Conservation (phyloP, 179 eudicot genomes). For the Beta corolliflora region DNA sequence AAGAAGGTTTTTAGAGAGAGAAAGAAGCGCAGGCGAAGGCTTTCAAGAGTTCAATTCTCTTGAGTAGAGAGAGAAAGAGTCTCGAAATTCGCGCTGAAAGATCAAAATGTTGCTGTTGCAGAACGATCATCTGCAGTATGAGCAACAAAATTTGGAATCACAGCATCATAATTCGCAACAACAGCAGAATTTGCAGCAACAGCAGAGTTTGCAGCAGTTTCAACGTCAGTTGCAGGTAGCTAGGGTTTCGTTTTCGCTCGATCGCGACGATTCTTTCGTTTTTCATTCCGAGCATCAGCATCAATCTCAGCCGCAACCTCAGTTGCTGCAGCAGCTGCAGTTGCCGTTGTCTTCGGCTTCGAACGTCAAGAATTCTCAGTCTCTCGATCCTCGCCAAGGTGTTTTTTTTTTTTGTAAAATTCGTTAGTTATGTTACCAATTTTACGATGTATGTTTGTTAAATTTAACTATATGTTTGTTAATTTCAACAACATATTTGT, state of each 20-base stretch:
- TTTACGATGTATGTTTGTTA: neutral
- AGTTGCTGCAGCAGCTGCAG: conserved; percentile 10
- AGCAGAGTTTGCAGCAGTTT: conserved; percentile 35
- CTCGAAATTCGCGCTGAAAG: neutral
- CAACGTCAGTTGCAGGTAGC: conserved; percentile 39
- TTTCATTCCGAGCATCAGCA: conserved; percentile 42
- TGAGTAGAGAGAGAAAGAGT: neutral
- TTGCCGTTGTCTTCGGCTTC: conserved; percentile 32
- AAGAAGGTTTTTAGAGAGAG: conserved; percentile 10
- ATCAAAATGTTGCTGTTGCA: conserved; percentile 60
- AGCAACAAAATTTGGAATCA: conserved; percentile 29
- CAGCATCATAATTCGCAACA: conserved; percentile 40
- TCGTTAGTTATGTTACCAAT: neutral
- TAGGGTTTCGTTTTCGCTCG: conserved; percentile 57
- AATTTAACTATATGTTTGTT: neutral
- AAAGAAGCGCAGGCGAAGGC: neutral
- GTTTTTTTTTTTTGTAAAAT: conserved; percentile 4
- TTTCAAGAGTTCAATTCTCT: neutral
- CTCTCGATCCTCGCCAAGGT: conserved; percentile 56
- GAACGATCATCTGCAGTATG: conserved; percentile 41
- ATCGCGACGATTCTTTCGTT: conserved; percentile 43
- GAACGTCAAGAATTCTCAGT: conserved; percentile 40
- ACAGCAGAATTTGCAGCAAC: conserved; percentile 28
- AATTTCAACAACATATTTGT: neutral
- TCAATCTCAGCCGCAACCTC: conserved; percentile 12